phyloP scores from a whole-genome alignment of 2,329 filamentous ascomycete species.

The Mollisia scopiformis region DNA sequence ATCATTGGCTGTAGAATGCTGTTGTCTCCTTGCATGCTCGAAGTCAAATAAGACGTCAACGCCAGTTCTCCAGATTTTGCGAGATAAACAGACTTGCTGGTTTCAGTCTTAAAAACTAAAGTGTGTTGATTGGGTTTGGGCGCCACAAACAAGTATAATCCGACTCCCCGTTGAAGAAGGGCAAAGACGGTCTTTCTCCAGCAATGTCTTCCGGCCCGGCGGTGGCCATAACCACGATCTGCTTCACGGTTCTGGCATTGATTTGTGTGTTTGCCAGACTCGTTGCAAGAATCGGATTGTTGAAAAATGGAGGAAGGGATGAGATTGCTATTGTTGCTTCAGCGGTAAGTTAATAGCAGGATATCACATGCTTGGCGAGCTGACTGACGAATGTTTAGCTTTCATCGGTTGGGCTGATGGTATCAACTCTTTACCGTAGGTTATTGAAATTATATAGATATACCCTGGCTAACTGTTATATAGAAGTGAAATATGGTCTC shows the following conservation, averaged over 20 bases:
- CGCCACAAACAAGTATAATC: not conserved
- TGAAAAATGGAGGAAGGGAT: conserved; percentile 20
- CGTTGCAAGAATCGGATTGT: conserved; percentile 17
- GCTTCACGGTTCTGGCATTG: conserved; percentile 6
- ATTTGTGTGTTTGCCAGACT: conserved; percentile 17
- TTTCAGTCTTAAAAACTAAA: not conserved
- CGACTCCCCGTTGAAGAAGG: too few relatives aligned
- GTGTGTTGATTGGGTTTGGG: not conserved
- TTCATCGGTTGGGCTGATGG: conserved; percentile 6
- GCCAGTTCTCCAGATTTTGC: not conserved
- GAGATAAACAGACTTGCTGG: not conserved
- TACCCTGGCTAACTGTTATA: not conserved
- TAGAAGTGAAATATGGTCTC: conserved; percentile 32
- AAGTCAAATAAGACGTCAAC: not conserved
- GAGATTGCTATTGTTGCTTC: conserved; percentile 21
- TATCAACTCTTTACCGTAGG: conserved; percentile 6
- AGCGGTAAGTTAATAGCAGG: conserved; percentile 15
- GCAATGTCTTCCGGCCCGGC: conserved; percentile 1
- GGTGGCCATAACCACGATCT: not conserved
- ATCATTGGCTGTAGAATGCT: not conserved
- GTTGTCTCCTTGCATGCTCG: not conserved
- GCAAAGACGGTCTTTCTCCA: not conserved
- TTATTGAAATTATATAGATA: not conserved
- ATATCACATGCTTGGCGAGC: not conserved
- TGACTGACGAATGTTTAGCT: conserved; percentile 1